Conservation (phyloP, 2,329 filamentous ascomycete genomes). For the Aspergillus sp. region DNA sequence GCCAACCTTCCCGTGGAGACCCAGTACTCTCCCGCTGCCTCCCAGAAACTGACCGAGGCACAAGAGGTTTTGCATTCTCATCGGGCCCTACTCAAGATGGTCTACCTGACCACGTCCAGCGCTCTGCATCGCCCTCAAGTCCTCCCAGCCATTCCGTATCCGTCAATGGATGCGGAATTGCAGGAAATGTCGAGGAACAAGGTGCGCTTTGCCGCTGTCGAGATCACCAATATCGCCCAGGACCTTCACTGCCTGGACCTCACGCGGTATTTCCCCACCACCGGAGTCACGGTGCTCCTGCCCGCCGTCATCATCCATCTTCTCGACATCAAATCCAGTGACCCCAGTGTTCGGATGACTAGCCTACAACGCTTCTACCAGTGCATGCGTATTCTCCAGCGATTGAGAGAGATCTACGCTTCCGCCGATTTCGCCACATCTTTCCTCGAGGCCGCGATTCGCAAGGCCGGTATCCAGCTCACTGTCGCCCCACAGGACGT, state of each 20-base stretch:
- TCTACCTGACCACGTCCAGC: conserved; percentile 87
- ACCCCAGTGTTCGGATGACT: conserved; percentile 64
- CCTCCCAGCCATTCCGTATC: conserved; percentile 64
- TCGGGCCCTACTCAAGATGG: conserved; percentile 83
- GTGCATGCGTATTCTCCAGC: conserved; percentile 89
- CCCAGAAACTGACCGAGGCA: conserved; percentile 46
- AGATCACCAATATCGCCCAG: conserved; percentile 79
- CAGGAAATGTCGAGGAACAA: conserved; percentile 79
- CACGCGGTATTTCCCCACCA: conserved; percentile 78
- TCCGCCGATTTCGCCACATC: conserved; percentile 95
- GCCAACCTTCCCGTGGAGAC: conserved; percentile 66
- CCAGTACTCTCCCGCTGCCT: conserved; percentile 63
- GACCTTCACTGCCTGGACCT: conserved; percentile 69
- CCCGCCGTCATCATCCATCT: conserved; percentile 93
- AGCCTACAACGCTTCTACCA: conserved; percentile 79
- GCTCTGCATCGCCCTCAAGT: conserved; percentile 90
- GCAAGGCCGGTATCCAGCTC: conserved; percentile 76
- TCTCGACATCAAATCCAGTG: conserved; percentile 82
- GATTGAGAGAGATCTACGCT: conserved; percentile 81
- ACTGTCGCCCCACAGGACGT: conserved; percentile 41
- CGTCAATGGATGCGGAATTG: conserved; percentile 58
- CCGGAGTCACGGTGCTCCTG: conserved; percentile 83
- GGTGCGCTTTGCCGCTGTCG: conserved; percentile 75
- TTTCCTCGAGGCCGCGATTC: conserved; percentile 87
- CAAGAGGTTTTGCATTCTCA: conserved; percentile 60